Evolutionary conservation across 371 early-diverging fungal species (phyloP).

Genomic region (Rhizopus sp.): DNA sequence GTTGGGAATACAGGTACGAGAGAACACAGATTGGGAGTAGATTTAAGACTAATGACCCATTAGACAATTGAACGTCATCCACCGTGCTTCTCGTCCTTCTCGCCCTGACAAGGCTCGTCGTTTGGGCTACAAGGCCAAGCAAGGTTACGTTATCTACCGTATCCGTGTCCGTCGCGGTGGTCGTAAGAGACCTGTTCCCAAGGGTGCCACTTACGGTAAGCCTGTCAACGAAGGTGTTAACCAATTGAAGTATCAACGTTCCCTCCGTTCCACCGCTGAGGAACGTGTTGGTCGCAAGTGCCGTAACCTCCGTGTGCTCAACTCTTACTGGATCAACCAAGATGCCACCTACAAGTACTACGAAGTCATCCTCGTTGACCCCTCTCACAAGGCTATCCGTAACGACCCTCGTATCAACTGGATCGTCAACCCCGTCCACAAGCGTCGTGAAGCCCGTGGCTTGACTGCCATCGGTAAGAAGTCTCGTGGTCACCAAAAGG

Average conservation of each 20-base stretch:
- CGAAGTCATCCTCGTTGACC: conserved; percentile 99
- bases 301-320: conserved; percentile 94
- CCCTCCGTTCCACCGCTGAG: conserved; percentile 94
- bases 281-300: conserved; percentile 96
- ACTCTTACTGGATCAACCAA: conserved; percentile 99
- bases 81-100: conserved; percentile 97
- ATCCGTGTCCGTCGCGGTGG: conserved; percentile 98
- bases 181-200: conserved; percentile 94
- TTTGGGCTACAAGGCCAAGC: conserved; percentile 99
- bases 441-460: conserved; percentile 98
- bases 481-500: conserved; percentile 98
- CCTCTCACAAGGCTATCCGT: conserved; percentile 95
- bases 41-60: not conserved
- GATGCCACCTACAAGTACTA: conserved; percentile 98
- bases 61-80: conserved; percentile 95
- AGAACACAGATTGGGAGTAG: not conserved
- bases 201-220: conserved; percentile 99
- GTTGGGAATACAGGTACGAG: conserved; percentile 80
- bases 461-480: conserved; percentile 97
- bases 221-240: conserved; percentile 96
- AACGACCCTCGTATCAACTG: conserved; percentile 99
- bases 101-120: conserved; percentile 99
- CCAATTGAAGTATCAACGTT: conserved; percentile 96
- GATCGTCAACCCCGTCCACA: conserved; percentile 97
- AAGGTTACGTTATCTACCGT: conserved; percentile 97